These are phyloP conservation scores for Hondaea fermentalgiana DNA, from an alignment of 108 stramenopile genomes.

Conservation along the genomic window DNA sequence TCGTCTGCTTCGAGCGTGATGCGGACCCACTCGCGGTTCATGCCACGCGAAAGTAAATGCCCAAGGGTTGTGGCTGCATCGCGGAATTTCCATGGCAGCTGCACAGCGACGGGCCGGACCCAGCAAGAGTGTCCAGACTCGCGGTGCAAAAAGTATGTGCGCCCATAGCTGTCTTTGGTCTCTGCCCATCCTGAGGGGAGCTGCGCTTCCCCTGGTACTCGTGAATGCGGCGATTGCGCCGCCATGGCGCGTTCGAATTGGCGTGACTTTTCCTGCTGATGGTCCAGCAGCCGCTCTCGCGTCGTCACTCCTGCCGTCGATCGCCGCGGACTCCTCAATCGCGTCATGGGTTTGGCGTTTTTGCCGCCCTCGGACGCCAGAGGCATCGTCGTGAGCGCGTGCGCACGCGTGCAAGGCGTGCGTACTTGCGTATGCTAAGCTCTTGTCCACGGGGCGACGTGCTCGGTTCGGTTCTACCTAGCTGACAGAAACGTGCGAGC, in stretches of 20 bases:
- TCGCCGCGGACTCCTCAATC: background rate
- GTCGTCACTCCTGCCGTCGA: background rate
- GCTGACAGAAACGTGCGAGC: too few species aligned
- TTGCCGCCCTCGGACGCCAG: background rate
- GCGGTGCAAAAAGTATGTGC: background rate
- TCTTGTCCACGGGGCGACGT: too few species aligned
- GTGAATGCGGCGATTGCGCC: background rate
- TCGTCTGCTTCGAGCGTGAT: background rate
- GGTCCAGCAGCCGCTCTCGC: background rate
- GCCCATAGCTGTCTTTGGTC: background rate
- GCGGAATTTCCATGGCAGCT: background rate
- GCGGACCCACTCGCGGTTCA: background rate
- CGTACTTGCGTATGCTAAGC: too few species aligned
- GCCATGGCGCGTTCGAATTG: background rate
- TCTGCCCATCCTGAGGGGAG: background rate
- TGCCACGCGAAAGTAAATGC: background rate
- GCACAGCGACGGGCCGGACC: background rate
- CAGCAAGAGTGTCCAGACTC: background rate
- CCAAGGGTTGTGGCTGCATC: background rate
- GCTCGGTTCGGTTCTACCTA: too few species aligned
- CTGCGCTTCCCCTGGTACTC: background rate
- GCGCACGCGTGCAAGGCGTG: too few species aligned
- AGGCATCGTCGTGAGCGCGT: background rate
- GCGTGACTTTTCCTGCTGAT: background rate
- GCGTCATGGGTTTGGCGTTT: background rate